phyloP scores from a whole-genome alignment of 1,139 yeast genomes.

The Yamadazyma sp. region DNA sequence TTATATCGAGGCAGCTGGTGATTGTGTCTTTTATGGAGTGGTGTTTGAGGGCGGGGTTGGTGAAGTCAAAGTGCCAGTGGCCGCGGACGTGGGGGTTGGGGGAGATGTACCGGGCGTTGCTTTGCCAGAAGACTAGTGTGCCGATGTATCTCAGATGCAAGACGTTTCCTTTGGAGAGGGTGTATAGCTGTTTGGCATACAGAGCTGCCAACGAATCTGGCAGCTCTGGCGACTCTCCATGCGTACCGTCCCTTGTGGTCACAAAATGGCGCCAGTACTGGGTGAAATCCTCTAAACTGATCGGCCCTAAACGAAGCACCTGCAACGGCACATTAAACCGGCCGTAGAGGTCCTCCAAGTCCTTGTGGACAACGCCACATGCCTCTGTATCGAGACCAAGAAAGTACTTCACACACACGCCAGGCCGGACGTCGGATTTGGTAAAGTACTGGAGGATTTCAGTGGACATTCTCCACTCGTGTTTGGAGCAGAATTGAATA shows the following conservation, averaged over 20 bases:
- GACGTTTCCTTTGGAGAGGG: constrained; percentile 17
- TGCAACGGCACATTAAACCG: background rate
- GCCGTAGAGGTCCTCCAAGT: background rate
- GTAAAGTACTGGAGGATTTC: constrained; percentile 24
- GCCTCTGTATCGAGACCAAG: background rate
- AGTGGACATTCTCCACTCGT: constrained; percentile 28
- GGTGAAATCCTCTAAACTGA: constrained; percentile 8
- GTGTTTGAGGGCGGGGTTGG: constrained; percentile 6
- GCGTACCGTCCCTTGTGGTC: constrained; percentile 6
- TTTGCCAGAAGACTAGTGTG: constrained; percentile 9
- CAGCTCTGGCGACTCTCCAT: constrained; percentile 11
- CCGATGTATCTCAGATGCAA: constrained; percentile 16
- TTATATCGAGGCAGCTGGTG: constrained; percentile 13
- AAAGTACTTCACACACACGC: background rate
- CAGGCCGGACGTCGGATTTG: background rate
- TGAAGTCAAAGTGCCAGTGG: constrained; percentile 14
- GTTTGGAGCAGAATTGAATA: constrained; percentile 42
- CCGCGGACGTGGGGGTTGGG: constrained; percentile 10
- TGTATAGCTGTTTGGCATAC: constrained; percentile 5
- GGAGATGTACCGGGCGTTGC: constrained; percentile 10
- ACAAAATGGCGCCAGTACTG: constrained; percentile 14
- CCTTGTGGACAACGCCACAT: background rate
- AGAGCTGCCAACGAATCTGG: too few relatives aligned
- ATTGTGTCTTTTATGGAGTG: constrained; percentile 13
- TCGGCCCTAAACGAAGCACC: constrained; percentile 3